These are phyloP conservation scores for Calonectria naviculata DNA, from an alignment of 2,329 filamentous ascomycete genomes.

Conservation along the genomic window DNA sequence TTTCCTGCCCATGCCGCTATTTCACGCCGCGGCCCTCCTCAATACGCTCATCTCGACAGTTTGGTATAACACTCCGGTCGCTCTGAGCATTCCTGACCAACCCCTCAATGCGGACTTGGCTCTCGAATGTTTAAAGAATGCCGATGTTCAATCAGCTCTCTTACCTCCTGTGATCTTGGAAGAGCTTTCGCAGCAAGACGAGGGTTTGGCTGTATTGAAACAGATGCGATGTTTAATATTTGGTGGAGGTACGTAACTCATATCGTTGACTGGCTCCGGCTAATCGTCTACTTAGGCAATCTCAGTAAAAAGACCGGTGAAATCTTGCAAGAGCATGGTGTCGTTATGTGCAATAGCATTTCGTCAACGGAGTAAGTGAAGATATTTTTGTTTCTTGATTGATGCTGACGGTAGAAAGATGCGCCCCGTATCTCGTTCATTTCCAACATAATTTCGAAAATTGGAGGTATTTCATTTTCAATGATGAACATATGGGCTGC, in stretches of 20 bases:
- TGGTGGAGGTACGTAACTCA: slow-evolving; percentile 50
- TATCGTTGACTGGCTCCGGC: background rate
- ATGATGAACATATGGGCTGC: slow-evolving; percentile 52
- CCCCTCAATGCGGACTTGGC: slow-evolving; percentile 49
- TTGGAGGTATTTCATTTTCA: slow-evolving; percentile 57
- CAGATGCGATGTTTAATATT: slow-evolving; percentile 46
- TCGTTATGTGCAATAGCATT: slow-evolving; percentile 50
- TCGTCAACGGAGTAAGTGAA: slow-evolving; percentile 54
- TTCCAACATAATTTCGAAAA: slow-evolving; percentile 44
- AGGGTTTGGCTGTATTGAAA: slow-evolving; percentile 46
- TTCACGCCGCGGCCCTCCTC: slow-evolving; percentile 32
- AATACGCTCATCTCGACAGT: slow-evolving; percentile 17
- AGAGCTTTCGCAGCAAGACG: slow-evolving; percentile 50
- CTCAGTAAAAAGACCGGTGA: slow-evolving; percentile 51
- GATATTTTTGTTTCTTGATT: no score
- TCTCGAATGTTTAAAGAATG: slow-evolving; percentile 43
- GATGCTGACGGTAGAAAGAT: slow-evolving; percentile 37
- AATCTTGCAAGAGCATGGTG: slow-evolving; percentile 47
- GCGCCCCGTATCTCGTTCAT: slow-evolving; percentile 47
- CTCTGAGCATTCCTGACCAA: slow-evolving; percentile 44
- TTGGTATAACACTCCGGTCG: slow-evolving; percentile 28
- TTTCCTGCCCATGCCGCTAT: slow-evolving; percentile 35
- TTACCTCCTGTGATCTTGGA: slow-evolving; percentile 56
- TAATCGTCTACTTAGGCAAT: slow-evolving; percentile 44
- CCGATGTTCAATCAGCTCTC: slow-evolving; percentile 40